Conservation (phyloP, 148 eudicot species). For the Fagopyrum tataricum region DNA sequence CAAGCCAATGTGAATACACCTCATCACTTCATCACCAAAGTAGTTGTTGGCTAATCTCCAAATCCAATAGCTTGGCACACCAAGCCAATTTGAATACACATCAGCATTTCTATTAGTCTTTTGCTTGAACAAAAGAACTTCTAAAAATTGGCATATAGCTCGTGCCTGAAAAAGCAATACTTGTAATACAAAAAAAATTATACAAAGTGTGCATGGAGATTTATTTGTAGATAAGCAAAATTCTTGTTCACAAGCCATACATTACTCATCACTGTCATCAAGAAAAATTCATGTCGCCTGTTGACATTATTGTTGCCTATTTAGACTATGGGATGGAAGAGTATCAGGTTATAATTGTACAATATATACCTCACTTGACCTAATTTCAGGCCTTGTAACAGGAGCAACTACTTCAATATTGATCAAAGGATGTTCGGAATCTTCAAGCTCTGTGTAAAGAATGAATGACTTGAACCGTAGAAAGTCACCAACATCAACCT, state of each 20-base stretch:
- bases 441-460: constrained; percentile 73
- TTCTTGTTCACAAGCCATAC: neutral
- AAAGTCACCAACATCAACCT: constrained; percentile 98
- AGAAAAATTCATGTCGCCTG: no score
- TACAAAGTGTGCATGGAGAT: neutral
- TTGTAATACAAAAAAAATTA: neutral
- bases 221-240: neutral
- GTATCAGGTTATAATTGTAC: neutral
- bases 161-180: neutral
- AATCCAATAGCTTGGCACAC: no score
- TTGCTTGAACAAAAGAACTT: neutral
- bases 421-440: constrained; percentile 70
- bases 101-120: neutral
- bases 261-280: neutral
- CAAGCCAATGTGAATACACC: no score
- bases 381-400: constrained; percentile 89
- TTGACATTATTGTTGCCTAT: no score
- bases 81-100: no score
- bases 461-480: constrained; percentile 88
- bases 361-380: constrained; percentile 85
- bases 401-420: constrained; percentile 93
- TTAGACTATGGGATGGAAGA: neutral
- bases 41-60: no score
- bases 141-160: neutral
- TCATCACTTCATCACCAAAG: no score